Base-by-base conservation (phyloP, 1,284 basidiomycete genomes). In the Tylopilus orsonianus region DNA sequence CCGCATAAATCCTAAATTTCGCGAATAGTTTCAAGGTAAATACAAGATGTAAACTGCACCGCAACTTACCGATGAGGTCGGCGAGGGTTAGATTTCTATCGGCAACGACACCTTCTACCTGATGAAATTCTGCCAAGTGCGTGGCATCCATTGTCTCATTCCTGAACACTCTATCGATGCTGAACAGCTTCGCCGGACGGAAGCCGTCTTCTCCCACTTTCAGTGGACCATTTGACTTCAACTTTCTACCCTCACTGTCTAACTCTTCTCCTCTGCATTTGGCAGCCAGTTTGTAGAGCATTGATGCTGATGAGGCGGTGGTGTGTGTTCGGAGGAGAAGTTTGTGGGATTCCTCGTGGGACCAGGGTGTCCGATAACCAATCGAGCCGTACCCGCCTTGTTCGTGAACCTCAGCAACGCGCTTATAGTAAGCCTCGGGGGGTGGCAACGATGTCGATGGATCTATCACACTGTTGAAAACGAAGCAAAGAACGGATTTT, bases 101-200 rank as follows among this genome's bases (percentile, higher is more conserved):
- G 13, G 97, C 97, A 13, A 99, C 94, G 39, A 99, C 96, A 50
- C 97, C 97, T 71, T 99, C 97, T 12, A 99, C 97, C 72, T 99
- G 97, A 68, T 99, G 96, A 78, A 99, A 99, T 72, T 99, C 97
- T 16, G 97, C 97, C 53, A 99, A 67, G 75, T 99, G 97, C n/a
- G 97, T 99, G 30, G 95, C 95, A 70, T 99, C 97, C 74, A 94
- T 93, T 0, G 97, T 93, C 72, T 99, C 97, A 64, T 99, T 99
- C 65, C 97, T 81, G 85, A 99, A 99, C 16, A 99, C 97, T 45
- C 97, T 80, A 70, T 99, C 97, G 62, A 99, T 98, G 58, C 90
- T 94, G 81, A 97, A 99, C 56, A 99, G 71, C 69, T 99, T 99
- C 38, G 93, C 92, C 3, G 97, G 95, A 59, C 90, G 81, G 81